A percentile compares a stretch with the other conserved stretches of the same genome.
Evolutionary conservation across 1,284 basidiomycete genomes (phyloP).

Genomic region (Cerrena zonata): DNA sequence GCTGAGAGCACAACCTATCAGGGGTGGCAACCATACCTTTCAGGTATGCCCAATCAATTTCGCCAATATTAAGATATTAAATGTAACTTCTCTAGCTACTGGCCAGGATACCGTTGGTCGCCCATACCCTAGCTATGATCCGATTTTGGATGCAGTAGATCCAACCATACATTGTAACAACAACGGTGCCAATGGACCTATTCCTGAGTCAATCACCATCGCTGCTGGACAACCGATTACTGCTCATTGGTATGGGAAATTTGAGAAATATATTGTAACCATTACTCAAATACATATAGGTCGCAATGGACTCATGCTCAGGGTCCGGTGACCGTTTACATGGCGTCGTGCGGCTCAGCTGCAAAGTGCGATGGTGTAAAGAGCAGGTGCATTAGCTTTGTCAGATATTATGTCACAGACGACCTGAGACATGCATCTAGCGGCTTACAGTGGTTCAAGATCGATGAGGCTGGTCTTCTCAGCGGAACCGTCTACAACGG

Average conservation of each 20-base stretch:
- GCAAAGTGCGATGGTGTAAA: constrained; percentile 4
- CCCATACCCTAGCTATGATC: constrained; percentile 5
- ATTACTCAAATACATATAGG: neutral
- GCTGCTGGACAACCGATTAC: constrained; percentile 1
- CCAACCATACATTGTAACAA: constrained; percentile 5
- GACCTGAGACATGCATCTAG: neutral
- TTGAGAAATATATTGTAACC: neutral
- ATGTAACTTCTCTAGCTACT: neutral
- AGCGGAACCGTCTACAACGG: constrained; percentile 44
- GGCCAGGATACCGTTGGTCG: constrained; percentile 5
- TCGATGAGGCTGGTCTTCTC: constrained; percentile 48
- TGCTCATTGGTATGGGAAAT: constrained; percentile 1
- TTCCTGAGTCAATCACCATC: constrained; percentile 6
- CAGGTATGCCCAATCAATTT: neutral
- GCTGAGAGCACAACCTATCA: constrained; percentile 3
- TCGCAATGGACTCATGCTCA: constrained; percentile 5
- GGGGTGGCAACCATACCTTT: constrained; percentile 7
- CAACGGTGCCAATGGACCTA: constrained; percentile 5
- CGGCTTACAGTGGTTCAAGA: constrained; percentile 39
- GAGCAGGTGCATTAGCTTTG: constrained; percentile 1
- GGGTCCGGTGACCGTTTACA: constrained; percentile 6
- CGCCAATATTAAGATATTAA: neutral
- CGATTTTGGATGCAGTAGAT: constrained; percentile 1
- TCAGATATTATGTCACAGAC: neutral
- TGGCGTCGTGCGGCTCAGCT: constrained; percentile 7